Conservation (phyloP, 2,329 filamentous ascomycete species). For the Fusarium sp. region DNA sequence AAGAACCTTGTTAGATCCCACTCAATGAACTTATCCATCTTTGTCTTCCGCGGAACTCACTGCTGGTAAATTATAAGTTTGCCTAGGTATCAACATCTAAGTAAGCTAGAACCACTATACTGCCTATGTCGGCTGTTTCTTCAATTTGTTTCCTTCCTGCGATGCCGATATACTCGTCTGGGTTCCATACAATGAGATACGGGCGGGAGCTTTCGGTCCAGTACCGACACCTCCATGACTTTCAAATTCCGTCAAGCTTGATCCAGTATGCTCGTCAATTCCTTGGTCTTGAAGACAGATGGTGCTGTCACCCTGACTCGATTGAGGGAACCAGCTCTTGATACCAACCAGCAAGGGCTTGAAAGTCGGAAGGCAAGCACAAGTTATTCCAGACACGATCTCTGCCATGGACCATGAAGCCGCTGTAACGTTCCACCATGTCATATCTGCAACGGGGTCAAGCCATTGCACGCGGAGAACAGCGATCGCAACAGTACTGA, state of each 20-base stretch:
- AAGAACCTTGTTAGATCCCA: background rate
- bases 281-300: background rate
- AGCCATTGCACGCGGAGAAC: conserved; percentile 35
- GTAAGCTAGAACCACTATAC: too few relatives aligned
- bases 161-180: conserved; percentile 6
- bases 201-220: background rate
- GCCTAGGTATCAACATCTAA: background rate
- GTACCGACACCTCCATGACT: background rate
- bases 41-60: background rate
- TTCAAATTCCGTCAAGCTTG: background rate
- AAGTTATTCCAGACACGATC: conserved; percentile 28
- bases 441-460: background rate
- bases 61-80: background rate
- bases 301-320: background rate
- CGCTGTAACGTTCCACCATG: conserved; percentile 31
- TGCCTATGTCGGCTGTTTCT: background rate
- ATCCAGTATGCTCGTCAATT: background rate
- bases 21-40: background rate
- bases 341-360: background rate
- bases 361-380: conserved; percentile 31
- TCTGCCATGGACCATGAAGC: conserved; percentile 33
- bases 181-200: background rate
- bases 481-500: conserved; percentile 16
- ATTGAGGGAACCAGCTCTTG: background rate
- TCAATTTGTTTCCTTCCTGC: background rate